A percentile compares a stretch with the other conserved stretches of the same genome.
Conservation (phyloP, 2,329 filamentous ascomycete genomes). For the Botrytis pseudocinerea region DNA sequence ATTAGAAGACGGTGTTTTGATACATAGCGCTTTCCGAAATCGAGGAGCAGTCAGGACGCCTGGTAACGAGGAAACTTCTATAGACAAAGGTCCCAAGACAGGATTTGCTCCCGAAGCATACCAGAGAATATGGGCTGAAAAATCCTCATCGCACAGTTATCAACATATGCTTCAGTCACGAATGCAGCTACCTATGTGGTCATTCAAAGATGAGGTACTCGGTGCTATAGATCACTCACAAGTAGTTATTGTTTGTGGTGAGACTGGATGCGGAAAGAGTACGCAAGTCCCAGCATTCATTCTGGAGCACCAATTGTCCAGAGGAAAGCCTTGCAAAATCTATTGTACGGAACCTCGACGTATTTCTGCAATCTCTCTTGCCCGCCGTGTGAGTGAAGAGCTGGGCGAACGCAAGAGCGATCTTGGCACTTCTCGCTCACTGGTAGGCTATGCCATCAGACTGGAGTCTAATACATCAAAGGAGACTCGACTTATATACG, state of each 20-base stretch:
- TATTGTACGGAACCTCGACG: slow-evolving; percentile 94
- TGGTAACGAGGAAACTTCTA: slow-evolving; percentile 50
- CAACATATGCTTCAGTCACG: slow-evolving; percentile 52
- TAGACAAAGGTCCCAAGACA: slow-evolving; percentile 41
- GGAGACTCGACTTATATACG: slow-evolving; percentile 84
- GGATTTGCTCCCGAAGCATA: slow-evolving; percentile 44
- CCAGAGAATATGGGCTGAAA: slow-evolving; percentile 59
- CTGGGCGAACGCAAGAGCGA: slow-evolving; percentile 82
- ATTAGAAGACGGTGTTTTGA: slow-evolving; percentile 70
- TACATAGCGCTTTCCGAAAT: slow-evolving; percentile 74
- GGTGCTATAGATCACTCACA: slow-evolving; percentile 75
- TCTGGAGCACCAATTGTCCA: slow-evolving; percentile 80
- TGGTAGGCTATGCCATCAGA: slow-evolving; percentile 93
- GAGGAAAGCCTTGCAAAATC: slow-evolving; percentile 82
- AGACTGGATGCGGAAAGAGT: slow-evolving; percentile 96
- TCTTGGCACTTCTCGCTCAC: slow-evolving; percentile 76
- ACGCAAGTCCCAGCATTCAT: slow-evolving; percentile 96
- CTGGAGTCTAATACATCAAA: slow-evolving; percentile 83
- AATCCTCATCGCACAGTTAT: slow-evolving; percentile 64
- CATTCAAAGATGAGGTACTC: slow-evolving; percentile 76
- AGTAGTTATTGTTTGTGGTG: slow-evolving; percentile 90
- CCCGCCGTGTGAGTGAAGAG: slow-evolving; percentile 90
- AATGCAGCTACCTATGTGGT: slow-evolving; percentile 85
- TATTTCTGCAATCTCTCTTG: slow-evolving; percentile 94
- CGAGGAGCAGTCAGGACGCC: slow-evolving; percentile 50